Conservation (phyloP, 306 rosid species). For the Dryas alaskensis region DNA sequence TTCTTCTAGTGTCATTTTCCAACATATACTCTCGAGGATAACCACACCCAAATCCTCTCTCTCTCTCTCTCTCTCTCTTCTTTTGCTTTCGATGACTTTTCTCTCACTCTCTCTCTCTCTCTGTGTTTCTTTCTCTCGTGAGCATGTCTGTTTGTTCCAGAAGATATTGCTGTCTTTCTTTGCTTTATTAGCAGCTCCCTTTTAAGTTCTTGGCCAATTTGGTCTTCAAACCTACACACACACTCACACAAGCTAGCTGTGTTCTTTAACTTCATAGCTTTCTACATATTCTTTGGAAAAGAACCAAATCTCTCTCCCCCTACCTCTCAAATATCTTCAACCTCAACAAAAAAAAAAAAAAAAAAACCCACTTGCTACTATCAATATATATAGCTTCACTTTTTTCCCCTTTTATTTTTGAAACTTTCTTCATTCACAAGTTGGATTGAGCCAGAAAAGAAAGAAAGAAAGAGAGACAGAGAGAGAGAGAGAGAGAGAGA, state of each 20-base stretch:
- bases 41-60: constrained; percentile 45
- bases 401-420: constrained; percentile 23
- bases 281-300: constrained; percentile 1
- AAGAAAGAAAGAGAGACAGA: constrained; percentile 16
- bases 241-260: neutral
- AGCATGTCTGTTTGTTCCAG: constrained; percentile 44
- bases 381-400: neutral
- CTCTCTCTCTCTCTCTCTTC: constrained; percentile 29
- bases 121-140: constrained; percentile 34
- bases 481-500: constrained; percentile 5
- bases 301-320: neutral
- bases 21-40: constrained; percentile 64
- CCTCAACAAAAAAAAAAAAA: neutral
- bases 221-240: neutral
- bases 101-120: constrained; percentile 14
- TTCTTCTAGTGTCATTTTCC: constrained; percentile 85
- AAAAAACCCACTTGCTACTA: constrained; percentile 6
- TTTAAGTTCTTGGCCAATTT: constrained; percentile 11
- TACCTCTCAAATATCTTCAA: neutral
- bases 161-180: constrained; percentile 25
- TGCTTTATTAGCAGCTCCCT: constrained; percentile 6
- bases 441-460: constrained; percentile 19
- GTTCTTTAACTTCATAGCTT: constrained; percentile 28
- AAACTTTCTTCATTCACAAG: neutral
- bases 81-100: constrained; percentile 22